phyloP scores from a whole-genome alignment of 2,329 filamentous ascomycete genomes.

The Ramichloridium luteum region DNA sequence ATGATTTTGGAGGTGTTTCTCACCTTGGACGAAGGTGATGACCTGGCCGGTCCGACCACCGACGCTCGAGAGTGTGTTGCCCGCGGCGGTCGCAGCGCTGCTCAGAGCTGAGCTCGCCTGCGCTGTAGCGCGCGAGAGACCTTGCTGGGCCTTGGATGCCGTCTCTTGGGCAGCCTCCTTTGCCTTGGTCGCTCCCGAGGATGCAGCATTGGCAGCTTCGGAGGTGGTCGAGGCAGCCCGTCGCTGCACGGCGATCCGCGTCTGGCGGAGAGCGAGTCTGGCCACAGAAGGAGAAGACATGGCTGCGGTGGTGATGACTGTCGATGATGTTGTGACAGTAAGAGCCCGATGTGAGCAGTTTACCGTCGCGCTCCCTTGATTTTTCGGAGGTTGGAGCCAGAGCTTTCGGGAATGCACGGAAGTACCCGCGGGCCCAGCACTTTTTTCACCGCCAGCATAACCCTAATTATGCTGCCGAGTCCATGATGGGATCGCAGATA shows the following conservation, averaged over 20 bases:
- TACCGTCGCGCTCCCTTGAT: not conserved
- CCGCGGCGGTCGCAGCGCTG: constrained; percentile 56
- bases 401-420: not conserved
- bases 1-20: constrained; percentile 28
- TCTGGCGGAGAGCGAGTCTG: constrained; percentile 33
- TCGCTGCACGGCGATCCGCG: constrained; percentile 30
- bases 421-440: not conserved
- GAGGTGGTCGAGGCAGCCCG: constrained; percentile 40
- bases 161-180: constrained; percentile 33
- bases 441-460: too few species aligned
- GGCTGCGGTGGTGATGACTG: constrained; percentile 12
- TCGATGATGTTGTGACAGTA: constrained; percentile 1
- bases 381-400: constrained; percentile 4
- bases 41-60: constrained; percentile 73
- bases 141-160: constrained; percentile 58
- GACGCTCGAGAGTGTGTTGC: constrained; percentile 57
- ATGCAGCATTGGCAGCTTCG: constrained; percentile 33
- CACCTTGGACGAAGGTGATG: constrained; percentile 76
- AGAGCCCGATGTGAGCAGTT: not conserved
- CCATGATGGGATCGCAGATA: too few species aligned
- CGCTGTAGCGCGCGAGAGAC: constrained; percentile 68
- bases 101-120: constrained; percentile 67
- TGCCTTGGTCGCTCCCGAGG: constrained; percentile 24
- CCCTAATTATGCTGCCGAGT: too few species aligned
- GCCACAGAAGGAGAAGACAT: constrained; percentile 39